These are phyloP conservation scores for Nothopassalora personata DNA, from an alignment of 2,329 filamentous ascomycete species.

Conservation along the genomic window DNA sequence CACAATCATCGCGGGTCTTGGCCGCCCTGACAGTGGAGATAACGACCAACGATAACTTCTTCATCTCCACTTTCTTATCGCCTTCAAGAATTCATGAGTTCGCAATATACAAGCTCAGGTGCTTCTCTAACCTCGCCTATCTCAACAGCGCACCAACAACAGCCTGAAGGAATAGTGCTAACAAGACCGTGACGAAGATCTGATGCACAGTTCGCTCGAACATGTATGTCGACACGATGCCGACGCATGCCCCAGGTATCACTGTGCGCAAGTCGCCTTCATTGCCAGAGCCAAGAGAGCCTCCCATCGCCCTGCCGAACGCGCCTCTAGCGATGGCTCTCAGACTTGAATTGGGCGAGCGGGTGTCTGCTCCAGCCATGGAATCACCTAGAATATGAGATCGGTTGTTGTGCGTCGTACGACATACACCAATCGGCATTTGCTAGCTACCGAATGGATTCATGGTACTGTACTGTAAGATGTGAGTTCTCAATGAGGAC, in stretches of 20 bases:
- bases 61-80: background rate
- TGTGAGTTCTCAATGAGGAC: too few species aligned
- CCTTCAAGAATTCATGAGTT: background rate
- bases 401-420: too few species aligned
- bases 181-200: background rate
- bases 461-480: too few species aligned
- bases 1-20: background rate
- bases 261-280: background rate
- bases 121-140: background rate
- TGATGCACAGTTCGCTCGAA: background rate
- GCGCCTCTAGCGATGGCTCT: too few species aligned
- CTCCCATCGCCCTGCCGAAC: too few species aligned
- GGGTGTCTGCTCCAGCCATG: too few species aligned
- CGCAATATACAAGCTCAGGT: background rate
- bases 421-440: too few species aligned
- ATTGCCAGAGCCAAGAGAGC: background rate
- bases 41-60: background rate
- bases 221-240: background rate
- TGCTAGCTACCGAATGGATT: too few species aligned
- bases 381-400: too few species aligned
- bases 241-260: background rate
- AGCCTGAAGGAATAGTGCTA: background rate
- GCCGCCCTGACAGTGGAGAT: background rate
- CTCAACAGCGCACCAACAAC: background rate
- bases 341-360: too few species aligned